Evolutionary conservation across 2,329 filamentous ascomycete genomes (phyloP).

Genomic region (Cladosporium oxysporum): DNA sequence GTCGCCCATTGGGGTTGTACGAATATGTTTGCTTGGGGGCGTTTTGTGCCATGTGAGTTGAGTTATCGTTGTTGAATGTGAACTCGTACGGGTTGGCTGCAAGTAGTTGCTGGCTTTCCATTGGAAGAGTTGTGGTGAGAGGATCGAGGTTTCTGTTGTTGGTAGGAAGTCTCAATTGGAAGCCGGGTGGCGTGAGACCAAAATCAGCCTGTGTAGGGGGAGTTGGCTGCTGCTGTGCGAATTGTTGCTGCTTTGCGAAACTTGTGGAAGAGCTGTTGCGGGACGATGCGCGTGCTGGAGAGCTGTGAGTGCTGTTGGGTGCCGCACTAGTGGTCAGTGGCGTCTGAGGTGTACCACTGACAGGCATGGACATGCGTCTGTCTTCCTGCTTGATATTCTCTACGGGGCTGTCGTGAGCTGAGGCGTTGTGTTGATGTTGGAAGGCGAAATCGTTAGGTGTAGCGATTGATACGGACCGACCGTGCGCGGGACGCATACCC

Average conservation of each 20-base stretch:
- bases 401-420: conserved; percentile 13
- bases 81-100: conserved; percentile 46
- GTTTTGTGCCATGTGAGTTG: conserved; percentile 28
- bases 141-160: conserved; percentile 32
- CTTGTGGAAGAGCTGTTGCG: conserved; percentile 27
- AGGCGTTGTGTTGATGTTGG: conserved; percentile 33
- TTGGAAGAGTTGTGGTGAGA: conserved; percentile 53
- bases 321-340: conserved; percentile 29
- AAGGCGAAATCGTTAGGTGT: conserved; percentile 38
- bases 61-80: conserved; percentile 49
- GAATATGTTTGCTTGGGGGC: conserved; percentile 39
- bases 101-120: conserved; percentile 56
- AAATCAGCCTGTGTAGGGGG: background rate
- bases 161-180: conserved; percentile 15
- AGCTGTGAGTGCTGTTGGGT: conserved; percentile 23
- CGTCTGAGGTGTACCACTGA: conserved; percentile 28
- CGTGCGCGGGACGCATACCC: conserved; percentile 39
- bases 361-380: conserved; percentile 48
- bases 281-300: conserved; percentile 29
- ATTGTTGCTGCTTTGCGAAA: conserved; percentile 23
- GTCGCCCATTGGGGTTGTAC: conserved; percentile 46
- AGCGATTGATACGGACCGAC: conserved; percentile 49
- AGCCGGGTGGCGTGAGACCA: background rate
- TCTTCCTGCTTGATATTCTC: conserved; percentile 29
- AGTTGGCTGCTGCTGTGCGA: background rate